These are phyloP conservation scores for Lentinula lateritia DNA, from an alignment of 768 basidiomycete genomes.

Conservation along the genomic window DNA sequence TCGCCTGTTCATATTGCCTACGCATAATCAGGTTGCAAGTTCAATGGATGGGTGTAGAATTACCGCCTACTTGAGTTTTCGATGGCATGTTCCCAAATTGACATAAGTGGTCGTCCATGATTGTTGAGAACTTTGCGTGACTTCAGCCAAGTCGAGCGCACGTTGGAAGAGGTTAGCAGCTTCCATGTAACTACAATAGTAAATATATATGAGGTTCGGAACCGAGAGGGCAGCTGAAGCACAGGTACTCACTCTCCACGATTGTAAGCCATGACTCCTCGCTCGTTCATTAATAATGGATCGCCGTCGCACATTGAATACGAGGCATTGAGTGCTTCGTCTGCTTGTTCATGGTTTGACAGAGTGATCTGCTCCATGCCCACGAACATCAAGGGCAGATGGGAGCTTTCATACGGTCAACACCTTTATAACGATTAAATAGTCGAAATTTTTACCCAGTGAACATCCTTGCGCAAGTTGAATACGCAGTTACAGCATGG, in stretches of 20 bases:
- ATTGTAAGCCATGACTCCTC: constrained; percentile 89
- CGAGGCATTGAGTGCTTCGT: constrained; percentile 84
- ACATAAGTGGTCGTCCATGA: constrained; percentile 89
- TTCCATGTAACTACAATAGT: constrained; percentile 50
- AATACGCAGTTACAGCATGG: constrained; percentile 97
- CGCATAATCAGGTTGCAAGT: background rate
- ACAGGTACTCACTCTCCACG: constrained; percentile 61
- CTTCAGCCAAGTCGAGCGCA: constrained; percentile 76
- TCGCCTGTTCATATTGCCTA: constrained; percentile 60
- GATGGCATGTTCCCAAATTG: constrained; percentile 86
- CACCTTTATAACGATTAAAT: background rate
- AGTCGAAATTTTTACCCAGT: constrained; percentile 60
- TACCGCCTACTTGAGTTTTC: constrained; percentile 65
- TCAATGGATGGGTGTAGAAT: background rate
- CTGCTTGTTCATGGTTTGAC: constrained; percentile 74
- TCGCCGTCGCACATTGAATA: constrained; percentile 79
- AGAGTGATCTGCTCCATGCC: constrained; percentile 98
- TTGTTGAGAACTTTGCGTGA: constrained; percentile 78
- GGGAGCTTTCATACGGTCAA: constrained; percentile 57
- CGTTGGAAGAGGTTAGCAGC: constrained; percentile 69
- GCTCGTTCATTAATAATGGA: constrained; percentile 86
- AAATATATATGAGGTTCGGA: background rate
- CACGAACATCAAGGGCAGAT: constrained; percentile 90
- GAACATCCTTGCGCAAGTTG: constrained; percentile 92
- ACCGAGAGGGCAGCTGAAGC: background rate